Evolutionary conservation across 176 grass and related monocot species (phyloP).

Genomic region (Triticum urartu): DNA sequence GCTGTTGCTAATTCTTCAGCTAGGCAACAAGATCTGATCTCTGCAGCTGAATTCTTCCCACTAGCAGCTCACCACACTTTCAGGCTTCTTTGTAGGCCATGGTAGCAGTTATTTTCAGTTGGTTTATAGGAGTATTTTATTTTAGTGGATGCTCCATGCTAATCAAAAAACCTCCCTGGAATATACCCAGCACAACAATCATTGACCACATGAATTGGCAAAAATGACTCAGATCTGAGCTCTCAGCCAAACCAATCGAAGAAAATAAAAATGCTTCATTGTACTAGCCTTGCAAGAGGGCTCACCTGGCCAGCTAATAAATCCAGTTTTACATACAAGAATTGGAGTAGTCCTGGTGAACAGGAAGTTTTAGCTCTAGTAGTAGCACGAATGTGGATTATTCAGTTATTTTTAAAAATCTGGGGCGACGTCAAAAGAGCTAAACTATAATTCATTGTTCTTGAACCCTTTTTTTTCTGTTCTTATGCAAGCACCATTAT

Average conservation of each 20-base stretch:
- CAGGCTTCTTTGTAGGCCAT: neutral
- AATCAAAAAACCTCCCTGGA: neutral
- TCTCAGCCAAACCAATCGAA: neutral
- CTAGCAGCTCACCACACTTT: neutral
- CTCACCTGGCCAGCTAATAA: no score
- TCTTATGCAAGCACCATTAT: neutral
- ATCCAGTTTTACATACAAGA: no score
- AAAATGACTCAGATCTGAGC: neutral
- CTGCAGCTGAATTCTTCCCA: neutral
- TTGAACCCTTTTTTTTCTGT: neutral
- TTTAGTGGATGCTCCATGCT: neutral
- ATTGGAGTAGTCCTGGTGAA: no score
- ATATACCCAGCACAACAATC: constrained; percentile 23
- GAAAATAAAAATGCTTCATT: neutral
- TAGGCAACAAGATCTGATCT: neutral
- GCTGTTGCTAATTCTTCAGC: neutral
- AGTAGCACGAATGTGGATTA: no score
- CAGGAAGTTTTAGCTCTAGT: no score
- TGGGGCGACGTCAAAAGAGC: no score
- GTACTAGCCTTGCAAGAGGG: no score
- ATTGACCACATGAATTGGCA: neutral
- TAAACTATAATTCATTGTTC: no score
- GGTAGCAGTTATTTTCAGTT: neutral
- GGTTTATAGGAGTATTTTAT: neutral
- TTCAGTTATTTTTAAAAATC: no score